These are phyloP conservation scores for Eutrema yunnanense DNA, from an alignment of 345 rosid genomes.

Conservation along the genomic window DNA sequence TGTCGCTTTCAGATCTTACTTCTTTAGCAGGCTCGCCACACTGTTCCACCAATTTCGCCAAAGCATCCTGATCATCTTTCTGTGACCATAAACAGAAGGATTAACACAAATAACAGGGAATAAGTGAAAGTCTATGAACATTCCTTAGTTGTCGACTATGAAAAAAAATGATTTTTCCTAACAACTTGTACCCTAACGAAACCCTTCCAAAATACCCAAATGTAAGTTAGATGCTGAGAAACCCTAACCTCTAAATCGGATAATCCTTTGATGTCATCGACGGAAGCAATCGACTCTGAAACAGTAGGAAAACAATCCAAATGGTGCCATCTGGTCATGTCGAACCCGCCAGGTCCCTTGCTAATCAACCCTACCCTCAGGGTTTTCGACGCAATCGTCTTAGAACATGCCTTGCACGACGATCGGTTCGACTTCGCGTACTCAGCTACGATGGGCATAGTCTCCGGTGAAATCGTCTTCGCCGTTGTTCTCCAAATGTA, in stretches of 20 bases:
- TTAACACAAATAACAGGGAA: background rate
- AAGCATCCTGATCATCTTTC: slow-evolving; percentile 33
- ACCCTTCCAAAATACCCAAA: background rate
- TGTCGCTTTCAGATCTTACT: background rate
- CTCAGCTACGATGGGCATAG: slow-evolving; percentile 50
- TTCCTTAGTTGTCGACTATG: background rate
- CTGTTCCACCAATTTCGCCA: slow-evolving; percentile 20
- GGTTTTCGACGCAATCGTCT: slow-evolving; percentile 41
- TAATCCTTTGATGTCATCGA: slow-evolving; percentile 52
- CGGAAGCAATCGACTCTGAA: slow-evolving; percentile 33
- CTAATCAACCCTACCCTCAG: slow-evolving; percentile 54
- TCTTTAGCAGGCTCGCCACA: slow-evolving; percentile 21
- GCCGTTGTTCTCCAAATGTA: background rate
- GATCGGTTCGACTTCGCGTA: slow-evolving; percentile 85
- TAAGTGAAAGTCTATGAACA: background rate
- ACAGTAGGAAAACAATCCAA: slow-evolving; percentile 47
- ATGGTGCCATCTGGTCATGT: slow-evolving; percentile 81
- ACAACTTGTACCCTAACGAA: background rate
- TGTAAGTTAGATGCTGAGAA: background rate
- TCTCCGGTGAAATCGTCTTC: background rate
- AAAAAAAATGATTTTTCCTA: background rate
- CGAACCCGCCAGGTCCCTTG: slow-evolving; percentile 63
- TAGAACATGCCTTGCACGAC: slow-evolving; percentile 65
- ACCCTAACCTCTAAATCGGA: slow-evolving; percentile 41
- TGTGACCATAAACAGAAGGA: background rate